Evolutionary conservation across 2,329 filamentous ascomycete genomes (phyloP), one percentile per base, ranked within the genome.

Genomic region (Fusarium sterilihyphosum): DNA sequence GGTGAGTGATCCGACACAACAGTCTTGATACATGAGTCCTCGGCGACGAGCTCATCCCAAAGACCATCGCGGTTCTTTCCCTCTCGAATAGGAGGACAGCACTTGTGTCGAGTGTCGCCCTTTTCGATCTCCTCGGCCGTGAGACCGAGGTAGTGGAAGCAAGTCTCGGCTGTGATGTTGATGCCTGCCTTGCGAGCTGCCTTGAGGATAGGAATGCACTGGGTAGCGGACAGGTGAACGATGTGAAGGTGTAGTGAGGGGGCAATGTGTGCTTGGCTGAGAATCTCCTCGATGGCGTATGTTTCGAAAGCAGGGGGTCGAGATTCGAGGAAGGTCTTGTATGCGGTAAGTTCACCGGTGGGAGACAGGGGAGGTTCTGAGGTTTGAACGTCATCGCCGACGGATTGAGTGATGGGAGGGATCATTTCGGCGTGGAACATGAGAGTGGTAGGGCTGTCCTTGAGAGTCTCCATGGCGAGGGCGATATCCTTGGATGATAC

Each of bases 351-450:
- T 17, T 92, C 90, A 22, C 94, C 94, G 35, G 88, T 87, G 8
- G 94, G 94, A 2, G 89, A 89, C 12, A 93, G 84, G 1, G 94
- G 93, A 24, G 94, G 90, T 12, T 89, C 86, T 0, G 93, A 93
- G 33, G 85, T 83, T 78, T 94, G 92, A 8, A 94, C 91, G 33
- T 91, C 90, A 81, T 96, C 94, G 61, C 93, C 93, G 5, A 95
- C 93, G 0, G 94, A 95, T 75, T 91, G 90, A 57, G 93, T 85
- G 75, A 95, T 93, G 24, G 94, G 94, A n/a, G 96, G 95, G 18
- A 97, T 92, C 95, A 98, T 98, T 83, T 99, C 96, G 65, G 96
- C 96, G 81, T 99, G 96, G 86, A 99, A 99, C 96, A 99, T 98
- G 78, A 98, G 91, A 1, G 95, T 97, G 5, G 96, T 98, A 24